These are phyloP conservation scores for Fusarium sp. DNA, from an alignment of 2,329 filamentous ascomycete species.

Conservation along the genomic window DNA sequence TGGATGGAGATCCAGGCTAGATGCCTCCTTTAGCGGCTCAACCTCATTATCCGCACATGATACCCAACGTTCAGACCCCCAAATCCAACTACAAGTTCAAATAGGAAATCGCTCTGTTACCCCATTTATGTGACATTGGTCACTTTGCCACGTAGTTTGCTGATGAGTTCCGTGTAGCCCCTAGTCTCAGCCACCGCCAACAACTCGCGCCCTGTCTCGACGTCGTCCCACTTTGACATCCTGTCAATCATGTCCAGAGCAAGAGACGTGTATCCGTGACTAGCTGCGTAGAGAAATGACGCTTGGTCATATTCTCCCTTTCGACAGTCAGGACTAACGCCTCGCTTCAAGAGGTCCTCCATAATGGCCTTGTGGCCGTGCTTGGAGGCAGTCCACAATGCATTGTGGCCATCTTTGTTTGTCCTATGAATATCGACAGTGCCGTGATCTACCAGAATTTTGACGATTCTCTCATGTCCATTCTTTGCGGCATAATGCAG, in stretches of 20 bases:
- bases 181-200: background rate
- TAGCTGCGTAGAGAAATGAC: background rate
- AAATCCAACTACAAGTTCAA: background rate
- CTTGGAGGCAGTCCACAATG: background rate
- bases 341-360: background rate
- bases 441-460: background rate
- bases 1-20: no score
- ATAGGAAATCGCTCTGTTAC: no score
- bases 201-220: background rate
- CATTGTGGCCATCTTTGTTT: background rate
- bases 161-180: background rate
- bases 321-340: background rate
- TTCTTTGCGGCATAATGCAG: constrained; percentile 1
- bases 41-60: background rate
- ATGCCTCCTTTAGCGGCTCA: background rate
- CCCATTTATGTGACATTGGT: no score
- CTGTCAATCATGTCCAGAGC: background rate
- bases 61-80: background rate
- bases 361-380: background rate
- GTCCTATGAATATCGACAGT: background rate
- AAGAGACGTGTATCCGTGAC: background rate
- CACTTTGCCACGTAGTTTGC: background rate
- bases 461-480: background rate
- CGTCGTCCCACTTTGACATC: background rate
- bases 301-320: background rate